Base-by-base conservation (phyloP, 768 basidiomycete species). In the Dioszegia hungarica region DNA sequence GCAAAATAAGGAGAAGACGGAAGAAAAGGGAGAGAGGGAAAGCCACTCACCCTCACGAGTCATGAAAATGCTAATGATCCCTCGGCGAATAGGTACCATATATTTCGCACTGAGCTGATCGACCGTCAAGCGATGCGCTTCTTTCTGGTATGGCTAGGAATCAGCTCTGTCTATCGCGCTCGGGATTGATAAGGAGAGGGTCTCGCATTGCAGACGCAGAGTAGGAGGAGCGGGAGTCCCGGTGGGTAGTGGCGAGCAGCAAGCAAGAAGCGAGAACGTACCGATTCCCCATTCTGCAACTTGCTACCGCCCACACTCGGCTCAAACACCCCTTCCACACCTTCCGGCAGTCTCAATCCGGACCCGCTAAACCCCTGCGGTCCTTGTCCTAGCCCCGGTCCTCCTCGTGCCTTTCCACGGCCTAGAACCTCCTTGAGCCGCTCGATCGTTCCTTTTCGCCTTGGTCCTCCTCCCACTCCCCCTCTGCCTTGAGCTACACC, bases 301-400 rank as follows among this genome's bases (percentile, higher is more conserved):
- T 56, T 62, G 1, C 61, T 50, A 12, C 44, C 22, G 2, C 29
- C 47, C 20, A 66, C 37, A 41, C 57, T 60, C 22, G 74, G 74
- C 45, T 75, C 70, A 45, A 75, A 75, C 5, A 74, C 74, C 9
- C 74, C 74, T 47, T 72, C 70, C 5, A 75, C 74, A 6, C 74
- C 74, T 29, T 72, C 70, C 2, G 74, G 74, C 27, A 75, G 49
- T n/a, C 50, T 62, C 34, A 48, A n/a, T 37, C 47, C 47, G 12
- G 24, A 17, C 11, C 49, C 36, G 15, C 11, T 56, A 46, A 31
- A 55, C 57, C 52, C 47, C 28, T 19, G 14, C 34, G 10, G 6
- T 44, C 36, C 15, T n/a, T n/a, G n/a, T n/a, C n/a, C n/a, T n/a
- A n/a, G n/a, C n/a, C n/a, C n/a, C n/a, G 22, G 31, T 22, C 27